A percentile compares a stretch with the other conserved stretches of the same genome.
phyloP scores from a whole-genome alignment of 306 rosid species.

The Lablab purpureus region DNA sequence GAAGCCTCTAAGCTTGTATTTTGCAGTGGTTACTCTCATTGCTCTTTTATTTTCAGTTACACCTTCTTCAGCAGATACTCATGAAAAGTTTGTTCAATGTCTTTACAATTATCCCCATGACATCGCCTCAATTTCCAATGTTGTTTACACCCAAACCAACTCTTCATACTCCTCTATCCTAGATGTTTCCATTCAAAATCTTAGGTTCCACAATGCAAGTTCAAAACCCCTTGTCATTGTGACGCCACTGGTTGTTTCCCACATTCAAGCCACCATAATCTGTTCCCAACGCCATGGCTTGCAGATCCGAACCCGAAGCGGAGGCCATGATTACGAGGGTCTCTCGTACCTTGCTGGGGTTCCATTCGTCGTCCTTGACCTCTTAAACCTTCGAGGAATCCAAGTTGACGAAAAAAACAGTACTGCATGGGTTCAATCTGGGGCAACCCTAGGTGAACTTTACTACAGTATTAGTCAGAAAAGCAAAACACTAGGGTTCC shows the following conservation, averaged over 20 bases:
- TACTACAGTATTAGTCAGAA: conserved; percentile 17
- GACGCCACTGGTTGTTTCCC: conserved; percentile 47
- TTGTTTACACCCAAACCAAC: conserved; percentile 58
- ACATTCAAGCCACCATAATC: conserved; percentile 59
- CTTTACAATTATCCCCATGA: too few species aligned
- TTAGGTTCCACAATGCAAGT: conserved; percentile 52
- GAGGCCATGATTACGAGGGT: conserved; percentile 65
- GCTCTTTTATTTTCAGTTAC: too few species aligned
- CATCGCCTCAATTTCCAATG: too few species aligned
- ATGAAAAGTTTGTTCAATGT: too few species aligned
- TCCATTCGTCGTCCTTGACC: conserved; percentile 59
- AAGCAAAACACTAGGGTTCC: conserved; percentile 44
- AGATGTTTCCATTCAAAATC: conserved; percentile 41
- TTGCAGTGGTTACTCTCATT: too few species aligned
- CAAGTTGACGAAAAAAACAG: conserved; percentile 42
- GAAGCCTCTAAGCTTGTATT: too few species aligned
- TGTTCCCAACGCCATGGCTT: conserved; percentile 59
- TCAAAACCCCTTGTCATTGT: conserved; percentile 35
- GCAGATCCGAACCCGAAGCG: conserved; percentile 64
- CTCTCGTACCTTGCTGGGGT: conserved; percentile 59
- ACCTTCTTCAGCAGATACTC: too few species aligned
- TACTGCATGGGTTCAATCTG: conserved; percentile 45
- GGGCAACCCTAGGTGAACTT: conserved; percentile 44
- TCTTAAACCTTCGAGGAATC: conserved; percentile 58
- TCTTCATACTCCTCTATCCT: conserved; percentile 55